Base-by-base conservation (phyloP, 2,329 filamentous ascomycete species). In the Pseudocercospora fuligena region DNA sequence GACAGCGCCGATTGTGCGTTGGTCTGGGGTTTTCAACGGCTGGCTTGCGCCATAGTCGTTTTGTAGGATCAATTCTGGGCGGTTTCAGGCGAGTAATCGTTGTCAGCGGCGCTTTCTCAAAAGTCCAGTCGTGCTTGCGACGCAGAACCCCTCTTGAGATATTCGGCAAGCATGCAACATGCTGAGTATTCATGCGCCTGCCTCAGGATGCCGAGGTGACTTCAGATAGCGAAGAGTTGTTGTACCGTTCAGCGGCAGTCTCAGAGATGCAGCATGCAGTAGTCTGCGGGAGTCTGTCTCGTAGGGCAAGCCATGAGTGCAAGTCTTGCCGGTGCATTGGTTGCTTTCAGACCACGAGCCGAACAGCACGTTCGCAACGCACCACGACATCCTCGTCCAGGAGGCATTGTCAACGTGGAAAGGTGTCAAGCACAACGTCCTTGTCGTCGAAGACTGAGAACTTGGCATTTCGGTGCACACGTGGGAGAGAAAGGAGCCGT, bases 221-320 rank as follows among this genome's bases (percentile, higher is more conserved):
- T 23, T 27, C 49, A 53, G 46, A 47, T 2, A 16, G 46, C 16
- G 46, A n/a, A 16, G 46, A 47, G 46, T 19, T 53, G 19, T 27
- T 53, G 49, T 53, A 23, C 49, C 49, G 49, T 27, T 53, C 49
- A 8, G 49, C 14, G 49, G 49, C 49, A 23, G 49, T 53, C 49
- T 27, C 49, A 23, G 49, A 53, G 19, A 25, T 53, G 49, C 5
- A 53, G 49, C 49, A 53, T 53, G 49, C 49, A 53, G 49, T 53
- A 53, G 49, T 27, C 25, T 25, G 49, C 49, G 49, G 8, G 49
- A 25, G 49, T 53, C 49, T 53, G 49, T 23, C 23, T 53, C 49
- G 49, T 53, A 53, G 49, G 49, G 49, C 49, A 53, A 19, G 49
- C 12, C 21, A 12, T 51, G 47, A 12, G 47, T 12, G 47, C 21